A percentile compares a stretch with the other conserved stretches of the same genome.
phyloP scores from a whole-genome alignment of 208 protist genomes.

The Histomonas meleagridis region DNA sequence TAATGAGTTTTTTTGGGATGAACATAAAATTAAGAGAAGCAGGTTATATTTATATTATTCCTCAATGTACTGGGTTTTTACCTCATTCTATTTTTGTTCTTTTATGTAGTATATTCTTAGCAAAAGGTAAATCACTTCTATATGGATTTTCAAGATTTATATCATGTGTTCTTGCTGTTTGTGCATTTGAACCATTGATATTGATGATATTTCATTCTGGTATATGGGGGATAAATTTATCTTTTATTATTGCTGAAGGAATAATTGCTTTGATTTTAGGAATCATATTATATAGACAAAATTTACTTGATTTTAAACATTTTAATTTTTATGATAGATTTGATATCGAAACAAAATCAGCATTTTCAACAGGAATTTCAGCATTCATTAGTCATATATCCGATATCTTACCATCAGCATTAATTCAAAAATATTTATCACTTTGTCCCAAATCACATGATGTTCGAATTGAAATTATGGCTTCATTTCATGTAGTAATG shows the following conservation, averaged over 20 bases:
- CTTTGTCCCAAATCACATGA: not conserved
- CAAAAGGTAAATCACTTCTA: not conserved
- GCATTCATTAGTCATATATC: conserved; percentile 13
- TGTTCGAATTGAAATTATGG: conserved; percentile 10
- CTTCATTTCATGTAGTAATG: not conserved
- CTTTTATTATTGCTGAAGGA: no score
- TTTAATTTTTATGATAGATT: not conserved
- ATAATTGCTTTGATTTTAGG: no score
- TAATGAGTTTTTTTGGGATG: not conserved
- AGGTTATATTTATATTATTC: not conserved
- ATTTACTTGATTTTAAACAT: not conserved
- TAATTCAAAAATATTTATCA: not conserved
- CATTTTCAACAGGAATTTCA: not conserved
- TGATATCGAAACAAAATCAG: not conserved
- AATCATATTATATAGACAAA: no score
- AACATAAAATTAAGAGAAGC: no score
- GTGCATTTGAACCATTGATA: no score
- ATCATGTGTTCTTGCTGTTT: not conserved
- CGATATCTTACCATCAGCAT: not conserved
- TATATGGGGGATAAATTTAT: no score
- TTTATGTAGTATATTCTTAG: not conserved
- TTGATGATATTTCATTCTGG: no score
- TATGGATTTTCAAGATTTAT: not conserved
- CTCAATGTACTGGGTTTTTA: not conserved
- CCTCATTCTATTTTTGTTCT: not conserved